Evolutionary conservation across 1,284 basidiomycete species (phyloP), one percentile per base, ranked within the genome.

Genomic region (Phellinidium pouzarii): DNA sequence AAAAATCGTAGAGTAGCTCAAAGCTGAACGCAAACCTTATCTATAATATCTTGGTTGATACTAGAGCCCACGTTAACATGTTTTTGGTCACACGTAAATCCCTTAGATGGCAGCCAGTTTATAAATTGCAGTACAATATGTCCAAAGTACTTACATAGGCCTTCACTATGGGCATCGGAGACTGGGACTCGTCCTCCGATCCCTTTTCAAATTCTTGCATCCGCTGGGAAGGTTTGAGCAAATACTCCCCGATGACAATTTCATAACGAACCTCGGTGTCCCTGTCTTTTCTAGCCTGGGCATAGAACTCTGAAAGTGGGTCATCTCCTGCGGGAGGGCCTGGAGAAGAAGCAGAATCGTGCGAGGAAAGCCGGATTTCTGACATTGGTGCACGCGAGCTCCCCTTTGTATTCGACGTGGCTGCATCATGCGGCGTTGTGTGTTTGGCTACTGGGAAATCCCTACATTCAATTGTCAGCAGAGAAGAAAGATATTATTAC

Each of bases 21-120:
- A 45, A n/a, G 51, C 37, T 27, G 36, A 38, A 44, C 12, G 52
- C 37, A 59, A 58, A 79, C 84, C 73, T 81, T 85, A 61, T 83
- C 79, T 43, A 87, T 70, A 45, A 88, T 74, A 60, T 82, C 77
- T 62, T 86, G 79, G 61, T 88, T 88, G 3, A 69, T 66, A 58
- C 77, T 80, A 4, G 54, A 57, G 4, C 55, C 53, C 22, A 54
- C 58, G 48, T 58, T 53, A 65, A 63, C 1, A 54, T 57, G 40
- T 68, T 68, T 58, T 74, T 75, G 23, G 59, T 88, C 84, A 62
- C 83, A 85, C 8, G 78, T 67, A 64, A 78, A 87, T 29, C 75
- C 75, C 80, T 83, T 53, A 11, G 11, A 23, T 48, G 50, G 23
- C 7, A 48, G 45, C 22, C 8, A 3, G 27, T 46, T 20, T 8